Evolutionary conservation across 345 rosid species (phyloP), one percentile per base, ranked within the genome.

Genomic region (Laguncularia racemosa): DNA sequence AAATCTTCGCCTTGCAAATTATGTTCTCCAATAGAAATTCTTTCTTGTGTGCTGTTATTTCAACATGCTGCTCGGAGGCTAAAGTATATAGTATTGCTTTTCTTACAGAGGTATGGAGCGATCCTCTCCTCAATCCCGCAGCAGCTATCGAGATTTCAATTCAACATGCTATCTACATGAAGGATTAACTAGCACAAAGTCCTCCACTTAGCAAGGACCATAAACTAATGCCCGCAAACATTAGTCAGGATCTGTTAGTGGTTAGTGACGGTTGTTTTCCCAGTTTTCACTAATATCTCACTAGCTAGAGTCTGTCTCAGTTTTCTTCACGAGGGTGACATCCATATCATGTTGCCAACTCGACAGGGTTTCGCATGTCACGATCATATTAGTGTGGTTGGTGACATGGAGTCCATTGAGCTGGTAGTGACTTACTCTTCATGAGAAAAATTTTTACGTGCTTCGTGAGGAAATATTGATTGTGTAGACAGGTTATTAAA

Each of bases 41-140:
- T 23, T 23, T 23, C 28, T 23, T 23, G 28, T 23, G 28, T 23
- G 28, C 28, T 5, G 57, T 26, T 28, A 53, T 3, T 19, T 1
- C 3, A 16, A 6, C 21, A 20, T 20, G 61, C 59, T 53, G 10
- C 20, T 16, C 28, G 52, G 26, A 46, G 53, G 9, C 38, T 46
- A 51, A 62, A 23, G 0, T 28, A 4, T 13, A 16, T 51, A 23
- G 5, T 23, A 23, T 23, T 23, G 28, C 28, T 62, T 55, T 17
- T 38, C 47, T 64, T 44, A 44, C 68, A 64, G 68, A 64, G 61
- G 57, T 64, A 64, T 45, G 68, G 68, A 48, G 55, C 62, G 0
- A 61, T 56, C 19, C 56, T 64, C 50, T 64, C 68, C 68, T 43
- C 68, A 20, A 64, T 64, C 40, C 68, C 62, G 0, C 61, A 56